A percentile compares a stretch with the other conserved stretches of the same genome.
These are phyloP conservation scores for Nemania sp. DNA, from an alignment of 2,329 filamentous ascomycete species.

Conservation along the genomic window DNA sequence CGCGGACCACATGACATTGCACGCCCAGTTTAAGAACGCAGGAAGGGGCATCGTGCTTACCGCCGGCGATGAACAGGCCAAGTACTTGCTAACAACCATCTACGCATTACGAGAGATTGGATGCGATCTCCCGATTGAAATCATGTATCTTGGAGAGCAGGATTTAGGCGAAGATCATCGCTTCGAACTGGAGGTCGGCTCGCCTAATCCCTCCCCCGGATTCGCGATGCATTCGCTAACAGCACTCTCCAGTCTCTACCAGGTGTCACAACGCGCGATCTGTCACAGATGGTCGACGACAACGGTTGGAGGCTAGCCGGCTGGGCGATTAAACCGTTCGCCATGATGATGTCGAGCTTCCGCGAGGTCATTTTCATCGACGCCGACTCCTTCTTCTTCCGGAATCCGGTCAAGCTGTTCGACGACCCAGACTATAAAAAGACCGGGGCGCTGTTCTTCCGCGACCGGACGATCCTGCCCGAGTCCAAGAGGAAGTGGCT, in stretches of 20 bases:
- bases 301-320: slow-evolving; percentile 50
- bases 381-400: slow-evolving; percentile 50
- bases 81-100: slow-evolving; percentile 50
- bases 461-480: slow-evolving; percentile 49
- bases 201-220: neutral
- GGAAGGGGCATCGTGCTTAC: slow-evolving; percentile 51
- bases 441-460: slow-evolving; percentile 52
- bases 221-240: slow-evolving; percentile 1
- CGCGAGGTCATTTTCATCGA: slow-evolving; percentile 53
- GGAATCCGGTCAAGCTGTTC: slow-evolving; percentile 48
- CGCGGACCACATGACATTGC: slow-evolving; percentile 50
- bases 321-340: slow-evolving; percentile 53
- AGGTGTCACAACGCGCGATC: slow-evolving; percentile 50
- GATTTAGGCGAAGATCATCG: slow-evolving; percentile 50
- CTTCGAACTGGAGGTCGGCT: slow-evolving; percentile 44
- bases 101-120: slow-evolving; percentile 43
- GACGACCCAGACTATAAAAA: slow-evolving; percentile 47
- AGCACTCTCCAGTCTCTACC: slow-evolving; percentile 36
- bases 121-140: slow-evolving; percentile 46
- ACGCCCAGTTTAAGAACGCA: slow-evolving; percentile 47
- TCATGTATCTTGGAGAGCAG: slow-evolving; percentile 49
- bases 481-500: slow-evolving; percentile 45
- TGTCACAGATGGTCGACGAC: slow-evolving; percentile 50
- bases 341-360: slow-evolving; percentile 51
- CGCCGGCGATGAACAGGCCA: slow-evolving; percentile 49